Evolutionary conservation across 225 moss, liverwort and hornwort genomes (phyloP).

Genomic region (Anthoceros angustus): DNA sequence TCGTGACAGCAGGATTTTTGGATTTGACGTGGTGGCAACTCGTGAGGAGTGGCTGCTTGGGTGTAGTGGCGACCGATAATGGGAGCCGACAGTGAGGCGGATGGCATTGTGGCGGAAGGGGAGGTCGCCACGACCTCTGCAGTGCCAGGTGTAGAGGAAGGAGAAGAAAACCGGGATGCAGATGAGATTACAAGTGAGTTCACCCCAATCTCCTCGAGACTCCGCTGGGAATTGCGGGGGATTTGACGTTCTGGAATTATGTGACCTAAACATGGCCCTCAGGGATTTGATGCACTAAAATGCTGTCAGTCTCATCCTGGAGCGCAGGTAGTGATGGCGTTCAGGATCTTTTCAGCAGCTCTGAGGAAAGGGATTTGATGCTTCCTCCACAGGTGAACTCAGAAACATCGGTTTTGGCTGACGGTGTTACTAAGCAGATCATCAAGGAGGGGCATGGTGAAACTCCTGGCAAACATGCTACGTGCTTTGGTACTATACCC

Average conservation of each 20-base stretch:
- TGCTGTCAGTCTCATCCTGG: no score
- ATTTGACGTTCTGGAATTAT: no score
- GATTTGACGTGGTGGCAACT: not conserved
- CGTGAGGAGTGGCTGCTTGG: not conserved
- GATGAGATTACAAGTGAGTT: not conserved
- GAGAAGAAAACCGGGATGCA: not conserved
- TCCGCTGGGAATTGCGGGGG: no score
- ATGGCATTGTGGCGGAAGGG: not conserved
- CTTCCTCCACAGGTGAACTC: conserved; percentile 54
- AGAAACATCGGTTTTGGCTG: conserved; percentile 33
- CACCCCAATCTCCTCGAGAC: not conserved
- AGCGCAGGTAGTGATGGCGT: conserved; percentile 1
- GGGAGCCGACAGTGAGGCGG: not conserved
- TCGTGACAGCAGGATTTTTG: not conserved
- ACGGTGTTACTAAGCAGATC: conserved; percentile 73
- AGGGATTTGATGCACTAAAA: no score
- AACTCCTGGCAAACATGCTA: conserved; percentile 67
- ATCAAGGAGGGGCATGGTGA: conserved; percentile 60
- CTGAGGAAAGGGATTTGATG: conserved; percentile 32
- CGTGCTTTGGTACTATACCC: conserved; percentile 62
- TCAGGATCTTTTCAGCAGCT: conserved; percentile 4
- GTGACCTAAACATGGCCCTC: no score
- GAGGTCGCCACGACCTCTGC: not conserved
- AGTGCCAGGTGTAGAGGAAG: no score
- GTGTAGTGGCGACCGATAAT: not conserved